Percentiles rank a stretch among this genome's conserved stretches.
phyloP scores from a whole-genome alignment of 1,284 basidiomycete genomes.

The Heterobasidion annosum region DNA sequence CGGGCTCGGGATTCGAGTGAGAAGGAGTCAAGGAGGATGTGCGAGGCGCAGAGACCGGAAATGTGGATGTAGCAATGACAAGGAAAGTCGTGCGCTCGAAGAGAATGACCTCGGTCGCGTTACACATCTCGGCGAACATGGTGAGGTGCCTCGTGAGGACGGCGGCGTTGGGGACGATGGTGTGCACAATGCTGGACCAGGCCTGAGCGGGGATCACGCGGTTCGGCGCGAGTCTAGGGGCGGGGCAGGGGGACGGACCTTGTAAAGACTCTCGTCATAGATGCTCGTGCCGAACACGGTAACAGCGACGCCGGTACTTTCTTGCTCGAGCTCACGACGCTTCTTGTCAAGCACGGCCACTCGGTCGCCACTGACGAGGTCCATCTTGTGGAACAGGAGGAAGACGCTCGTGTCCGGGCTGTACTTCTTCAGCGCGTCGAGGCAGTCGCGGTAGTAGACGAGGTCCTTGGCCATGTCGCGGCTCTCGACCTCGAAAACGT shows the following conservation, averaged over 20 bases:
- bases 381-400: conserved; percentile 97
- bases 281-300: conserved; percentile 93
- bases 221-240: conserved; percentile 4
- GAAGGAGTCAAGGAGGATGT: conserved; percentile 9
- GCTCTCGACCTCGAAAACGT: conserved; percentile 92
- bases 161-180: conserved; percentile 91
- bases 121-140: conserved; percentile 78
- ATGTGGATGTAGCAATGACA: conserved; percentile 76
- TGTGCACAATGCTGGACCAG: conserved; percentile 97
- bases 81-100: conserved; percentile 98
- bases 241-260: conserved; percentile 38
- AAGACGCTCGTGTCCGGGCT: conserved; percentile 84
- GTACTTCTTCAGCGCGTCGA: conserved; percentile 69
- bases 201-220: conserved; percentile 43
- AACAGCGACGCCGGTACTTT: conserved; percentile 48
- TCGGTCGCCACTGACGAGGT: conserved; percentile 54
- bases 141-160: conserved; percentile 82
- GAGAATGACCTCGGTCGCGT: conserved; percentile 88
- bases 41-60: conserved; percentile 1
- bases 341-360: conserved; percentile 58
- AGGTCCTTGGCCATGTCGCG: conserved; percentile 72
- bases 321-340: conserved; percentile 56
- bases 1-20: conserved; percentile 4
- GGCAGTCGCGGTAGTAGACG: conserved; percentile 81
- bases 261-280: conserved; percentile 96